Evolutionary conservation across 2,329 filamentous ascomycete genomes (phyloP), one percentile per base, ranked within the genome.

Genomic region (Hortaea sp.): DNA sequence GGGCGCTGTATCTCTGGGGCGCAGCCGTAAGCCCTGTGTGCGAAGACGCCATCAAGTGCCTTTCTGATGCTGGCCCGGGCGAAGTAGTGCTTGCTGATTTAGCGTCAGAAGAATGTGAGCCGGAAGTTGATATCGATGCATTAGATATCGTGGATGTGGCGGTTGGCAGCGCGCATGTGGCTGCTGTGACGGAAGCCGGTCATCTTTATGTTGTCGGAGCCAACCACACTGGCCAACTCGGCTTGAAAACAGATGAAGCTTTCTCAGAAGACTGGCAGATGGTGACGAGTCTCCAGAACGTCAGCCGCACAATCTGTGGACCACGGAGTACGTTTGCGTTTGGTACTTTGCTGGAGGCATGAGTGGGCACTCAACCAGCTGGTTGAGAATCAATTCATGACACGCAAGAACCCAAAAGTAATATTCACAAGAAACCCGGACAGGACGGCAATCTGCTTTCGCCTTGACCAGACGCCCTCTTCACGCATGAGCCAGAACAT

Each of bases 401-500:
- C 69, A 50, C 75, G 72, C 61, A 90, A 73, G 45, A 85, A 74
- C 7, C 88, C 87, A 67, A 94, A 85, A 3, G 76, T 75, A 39
- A 88, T 64, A 66, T 90, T 92, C 35, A 97, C 73, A 49, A 89
- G 64, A 13, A 95, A 80, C 0, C 92, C 92, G 39, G 88, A 83
- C 43, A 85, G 80, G 11, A 97, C 87, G 56, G 90, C 90, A 57
- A 95, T 78, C 63, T 88, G 82, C 72, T 88, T 85, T 58, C 89
- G 75, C 60, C 84, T 80, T 50, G 82, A 85, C 79, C 88, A 94
- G 49, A 97, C 81, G 1, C 86, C 88, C 48, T 92, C 85, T 65
- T 95, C 87, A 49, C 89, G 75, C 53, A 90, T 76, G 42, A 94
- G 70, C 88, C 89, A 95, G 44, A 84, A 81, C 47, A 90, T 71